Conservation (phyloP, 192 early-diverging fungal genomes). For the Haplosporangium gracile region DNA sequence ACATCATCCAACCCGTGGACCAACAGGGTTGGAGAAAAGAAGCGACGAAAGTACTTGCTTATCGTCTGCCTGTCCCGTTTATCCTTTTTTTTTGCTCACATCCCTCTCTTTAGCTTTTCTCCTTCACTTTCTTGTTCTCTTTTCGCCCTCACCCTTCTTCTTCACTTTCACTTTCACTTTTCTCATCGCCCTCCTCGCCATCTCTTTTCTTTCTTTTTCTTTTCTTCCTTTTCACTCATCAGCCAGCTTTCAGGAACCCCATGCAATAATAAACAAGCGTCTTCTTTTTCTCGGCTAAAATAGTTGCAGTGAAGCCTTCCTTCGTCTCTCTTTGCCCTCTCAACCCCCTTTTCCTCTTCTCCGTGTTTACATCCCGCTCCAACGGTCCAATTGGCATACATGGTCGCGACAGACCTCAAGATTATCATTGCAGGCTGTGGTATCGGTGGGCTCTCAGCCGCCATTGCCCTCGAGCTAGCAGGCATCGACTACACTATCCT, state of each 20-base stretch:
- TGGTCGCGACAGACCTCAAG: slow-evolving; percentile 41
- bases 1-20: neutral
- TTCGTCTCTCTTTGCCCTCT: neutral
- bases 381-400: neutral
- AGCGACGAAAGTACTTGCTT: neutral
- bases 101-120: neutral
- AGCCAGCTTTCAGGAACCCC: neutral
- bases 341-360: neutral
- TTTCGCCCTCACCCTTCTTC: neutral
- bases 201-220: neutral
- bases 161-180: neutral
- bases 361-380: neutral
- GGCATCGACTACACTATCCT: slow-evolving; percentile 52
- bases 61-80: neutral
- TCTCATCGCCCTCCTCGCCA: neutral
- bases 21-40: neutral
- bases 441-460: slow-evolving; percentile 43
- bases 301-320: neutral
- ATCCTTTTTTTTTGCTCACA: neutral
- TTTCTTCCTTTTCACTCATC: neutral
- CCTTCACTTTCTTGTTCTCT: neutral
- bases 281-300: neutral
- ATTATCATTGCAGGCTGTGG: slow-evolving; percentile 56
- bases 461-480: slow-evolving; percentile 51
- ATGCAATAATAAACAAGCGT: neutral